phyloP scores from a whole-genome alignment of 2,329 filamentous ascomycete species.

The Lasiodiplodia sp. region DNA sequence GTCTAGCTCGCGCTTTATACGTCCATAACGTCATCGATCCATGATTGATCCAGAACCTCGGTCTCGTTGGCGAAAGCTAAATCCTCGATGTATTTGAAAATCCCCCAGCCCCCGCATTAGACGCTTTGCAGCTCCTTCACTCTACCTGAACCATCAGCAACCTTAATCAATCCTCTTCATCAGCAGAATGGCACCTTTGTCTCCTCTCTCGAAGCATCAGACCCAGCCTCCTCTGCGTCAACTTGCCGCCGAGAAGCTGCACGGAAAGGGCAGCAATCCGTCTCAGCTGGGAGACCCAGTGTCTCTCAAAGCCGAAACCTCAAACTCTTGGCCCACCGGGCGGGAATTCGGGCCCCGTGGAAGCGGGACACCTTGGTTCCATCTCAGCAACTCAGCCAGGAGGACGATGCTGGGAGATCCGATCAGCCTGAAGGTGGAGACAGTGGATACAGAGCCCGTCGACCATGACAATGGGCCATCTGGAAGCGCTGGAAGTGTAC shows the following conservation, averaged over 20 bases:
- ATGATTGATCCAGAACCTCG: slow-evolving; percentile 12
- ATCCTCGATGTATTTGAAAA: slow-evolving; percentile 1
- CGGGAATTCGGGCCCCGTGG: slow-evolving; percentile 2
- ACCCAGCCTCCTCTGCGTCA: slow-evolving; percentile 16
- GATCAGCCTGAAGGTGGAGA: slow-evolving; percentile 27
- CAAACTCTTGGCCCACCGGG: slow-evolving; percentile 15
- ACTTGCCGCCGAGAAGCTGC: slow-evolving; percentile 10
- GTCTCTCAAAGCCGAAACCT: slow-evolving; percentile 30
- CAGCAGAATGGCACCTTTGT: slow-evolving; percentile 14
- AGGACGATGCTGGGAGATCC: slow-evolving; percentile 31
- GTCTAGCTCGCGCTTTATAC: not conserved
- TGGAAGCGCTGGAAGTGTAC: not conserved
- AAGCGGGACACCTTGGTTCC: not conserved
- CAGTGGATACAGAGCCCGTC: slow-evolving; percentile 8
- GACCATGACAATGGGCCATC: slow-evolving; percentile 30
- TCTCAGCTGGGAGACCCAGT: slow-evolving; percentile 28
- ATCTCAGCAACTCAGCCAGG: slow-evolving; percentile 1
- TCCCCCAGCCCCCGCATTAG: not conserved
- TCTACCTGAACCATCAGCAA: not conserved
- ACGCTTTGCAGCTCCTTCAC: not conserved
- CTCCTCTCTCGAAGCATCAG: slow-evolving; percentile 17
- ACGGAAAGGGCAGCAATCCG: slow-evolving; percentile 24
- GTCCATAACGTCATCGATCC: slow-evolving; percentile 26
- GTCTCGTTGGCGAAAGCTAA: not conserved
- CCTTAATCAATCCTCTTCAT: not conserved